Evolutionary conservation across 805 yeast genomes (phyloP).

Genomic region (Ogataea populi-albae): DNA sequence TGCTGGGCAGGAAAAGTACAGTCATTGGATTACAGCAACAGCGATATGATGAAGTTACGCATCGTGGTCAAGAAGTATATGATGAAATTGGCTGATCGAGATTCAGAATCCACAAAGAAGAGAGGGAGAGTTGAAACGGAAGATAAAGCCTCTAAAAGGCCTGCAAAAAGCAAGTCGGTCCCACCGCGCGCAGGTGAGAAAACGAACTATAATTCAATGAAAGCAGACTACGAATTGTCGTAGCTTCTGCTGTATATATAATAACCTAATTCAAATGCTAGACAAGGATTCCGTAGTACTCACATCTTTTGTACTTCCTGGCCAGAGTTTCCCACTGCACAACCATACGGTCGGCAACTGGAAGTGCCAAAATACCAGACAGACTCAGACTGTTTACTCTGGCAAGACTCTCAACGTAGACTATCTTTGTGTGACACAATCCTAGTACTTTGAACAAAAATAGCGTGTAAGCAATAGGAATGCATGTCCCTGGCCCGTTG

Average conservation of each 20-base stretch:
- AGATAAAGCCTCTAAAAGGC: constrained; percentile 2
- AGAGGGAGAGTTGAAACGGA: too few species aligned
- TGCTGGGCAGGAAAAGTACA: constrained; percentile 51
- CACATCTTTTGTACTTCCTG: constrained; percentile 52
- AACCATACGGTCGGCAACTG: constrained; percentile 70
- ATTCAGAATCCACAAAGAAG: too few species aligned
- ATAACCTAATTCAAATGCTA: constrained; percentile 24
- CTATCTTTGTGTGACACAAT: constrained; percentile 48
- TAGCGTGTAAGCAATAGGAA: constrained; percentile 61
- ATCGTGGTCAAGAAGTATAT: constrained; percentile 50
- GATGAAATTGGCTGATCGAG: constrained; percentile 49
- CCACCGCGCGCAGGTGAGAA: constrained; percentile 4
- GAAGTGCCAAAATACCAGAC: constrained; percentile 69
- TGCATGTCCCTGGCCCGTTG: constrained; percentile 85
- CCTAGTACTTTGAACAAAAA: constrained; percentile 50
- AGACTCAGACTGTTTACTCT: constrained; percentile 73
- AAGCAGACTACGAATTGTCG: constrained; percentile 13
- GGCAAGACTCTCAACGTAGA: constrained; percentile 86
- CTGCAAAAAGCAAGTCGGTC: constrained; percentile 1
- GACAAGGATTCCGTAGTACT: constrained; percentile 75
- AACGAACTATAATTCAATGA: constrained; percentile 12
- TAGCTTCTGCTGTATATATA: constrained; percentile 1
- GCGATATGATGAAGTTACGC: constrained; percentile 48
- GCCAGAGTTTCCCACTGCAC: constrained; percentile 85
- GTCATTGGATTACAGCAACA: constrained; percentile 38